Evolutionary conservation across 306 rosid species (phyloP).

Genomic region (Acacia acuminata): DNA sequence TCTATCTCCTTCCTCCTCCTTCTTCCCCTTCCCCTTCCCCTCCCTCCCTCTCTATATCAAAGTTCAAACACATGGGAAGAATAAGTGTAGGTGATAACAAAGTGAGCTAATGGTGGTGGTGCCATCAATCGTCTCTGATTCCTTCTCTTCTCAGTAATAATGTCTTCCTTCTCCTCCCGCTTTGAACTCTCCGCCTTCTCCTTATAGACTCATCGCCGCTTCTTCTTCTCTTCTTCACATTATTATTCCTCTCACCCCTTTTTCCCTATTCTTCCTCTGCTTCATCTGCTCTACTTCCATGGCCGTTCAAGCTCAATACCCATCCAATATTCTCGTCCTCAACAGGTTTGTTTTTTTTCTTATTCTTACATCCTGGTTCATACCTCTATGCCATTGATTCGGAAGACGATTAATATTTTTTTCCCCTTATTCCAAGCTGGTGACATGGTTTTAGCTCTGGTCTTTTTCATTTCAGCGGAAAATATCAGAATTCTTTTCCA

Average conservation of each 20-base stretch:
- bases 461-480: background rate
- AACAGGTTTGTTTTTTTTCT: slow-evolving; percentile 58
- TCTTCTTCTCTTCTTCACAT: slow-evolving; percentile 39
- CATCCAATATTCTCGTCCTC: slow-evolving; percentile 71
- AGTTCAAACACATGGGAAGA: background rate
- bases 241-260: background rate
- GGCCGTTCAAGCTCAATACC: slow-evolving; percentile 99
- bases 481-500: too few species aligned
- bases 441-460: slow-evolving; percentile 63
- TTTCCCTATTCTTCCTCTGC: background rate
- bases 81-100: slow-evolving; percentile 48
- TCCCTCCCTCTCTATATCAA: slow-evolving; percentile 7
- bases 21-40: background rate
- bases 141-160: slow-evolving; percentile 6
- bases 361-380: background rate
- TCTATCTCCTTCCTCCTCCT: slow-evolving; percentile 45
- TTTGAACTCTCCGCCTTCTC: slow-evolving; percentile 65
- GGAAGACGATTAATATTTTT: background rate
- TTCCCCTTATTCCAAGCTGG: background rate
- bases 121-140: slow-evolving; percentile 31
- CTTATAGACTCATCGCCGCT: slow-evolving; percentile 38
- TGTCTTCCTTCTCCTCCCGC: slow-evolving; percentile 31
- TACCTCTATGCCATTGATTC: background rate
- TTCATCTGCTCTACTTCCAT: slow-evolving; percentile 29
- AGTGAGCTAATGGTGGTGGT: slow-evolving; percentile 27